phyloP scores from a whole-genome alignment of 331 rosid genomes.

The Cucumis variabilis region DNA sequence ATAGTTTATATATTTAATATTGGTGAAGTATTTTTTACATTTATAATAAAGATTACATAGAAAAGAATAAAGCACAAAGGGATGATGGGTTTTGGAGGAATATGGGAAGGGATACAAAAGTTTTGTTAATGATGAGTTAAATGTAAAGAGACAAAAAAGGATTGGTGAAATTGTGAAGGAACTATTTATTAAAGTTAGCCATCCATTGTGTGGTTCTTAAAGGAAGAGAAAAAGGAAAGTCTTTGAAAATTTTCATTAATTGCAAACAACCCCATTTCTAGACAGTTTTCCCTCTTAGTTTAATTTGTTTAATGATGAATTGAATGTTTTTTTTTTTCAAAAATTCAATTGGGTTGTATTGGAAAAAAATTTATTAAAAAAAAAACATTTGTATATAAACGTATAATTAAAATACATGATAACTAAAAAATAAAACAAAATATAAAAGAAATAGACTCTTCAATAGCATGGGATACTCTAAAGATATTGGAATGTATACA shows the following conservation, averaged over 20 bases:
- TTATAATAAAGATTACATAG: not conserved
- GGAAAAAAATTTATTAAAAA: no score
- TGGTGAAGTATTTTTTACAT: not conserved
- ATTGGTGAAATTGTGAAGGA: conserved; percentile 4
- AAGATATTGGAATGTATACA: not conserved
- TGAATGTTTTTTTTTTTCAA: not conserved
- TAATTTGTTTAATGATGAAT: not conserved
- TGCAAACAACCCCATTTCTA: not conserved
- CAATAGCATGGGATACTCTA: not conserved
- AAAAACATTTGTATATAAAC: no score
- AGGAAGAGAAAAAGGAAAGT: not conserved
- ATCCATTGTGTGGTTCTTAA: not conserved
- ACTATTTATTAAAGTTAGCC: conserved; percentile 17
- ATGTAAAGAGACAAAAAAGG: not conserved
- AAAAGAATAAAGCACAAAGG: not conserved
- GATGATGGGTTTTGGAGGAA: not conserved
- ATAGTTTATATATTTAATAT: no score
- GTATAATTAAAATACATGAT: no score
- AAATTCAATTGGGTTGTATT: not conserved
- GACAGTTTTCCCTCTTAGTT: not conserved
- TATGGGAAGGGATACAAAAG: not conserved
- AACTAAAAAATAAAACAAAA: no score
- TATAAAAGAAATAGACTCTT: no score
- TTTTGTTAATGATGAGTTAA: not conserved
- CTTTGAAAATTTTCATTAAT: not conserved